phyloP scores from a whole-genome alignment of 176 grass and related monocot genomes.

The Areca catechu region DNA sequence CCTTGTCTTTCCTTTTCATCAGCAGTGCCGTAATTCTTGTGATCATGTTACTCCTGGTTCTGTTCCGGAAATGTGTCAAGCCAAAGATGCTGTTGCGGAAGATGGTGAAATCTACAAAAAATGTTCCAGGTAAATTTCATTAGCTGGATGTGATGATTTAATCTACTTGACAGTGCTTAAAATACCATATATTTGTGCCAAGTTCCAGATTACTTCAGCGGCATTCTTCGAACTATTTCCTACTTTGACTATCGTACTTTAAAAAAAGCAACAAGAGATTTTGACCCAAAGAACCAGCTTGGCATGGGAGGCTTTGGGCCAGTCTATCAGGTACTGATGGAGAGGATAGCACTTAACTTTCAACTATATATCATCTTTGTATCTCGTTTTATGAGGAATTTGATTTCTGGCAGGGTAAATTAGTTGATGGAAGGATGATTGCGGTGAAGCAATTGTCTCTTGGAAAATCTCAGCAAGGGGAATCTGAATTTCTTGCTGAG shows the following conservation, averaged over 20 bases:
- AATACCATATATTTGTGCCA: background rate
- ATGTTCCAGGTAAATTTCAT: slow-evolving; percentile 28
- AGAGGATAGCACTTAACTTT: background rate
- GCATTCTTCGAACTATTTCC: slow-evolving; percentile 48
- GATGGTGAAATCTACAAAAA: slow-evolving; percentile 18
- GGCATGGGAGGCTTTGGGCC: slow-evolving; percentile 47
- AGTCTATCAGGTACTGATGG: slow-evolving; percentile 33
- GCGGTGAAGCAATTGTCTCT: slow-evolving; percentile 59
- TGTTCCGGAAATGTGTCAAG: slow-evolving; percentile 37
- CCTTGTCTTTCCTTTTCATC: slow-evolving; percentile 11
- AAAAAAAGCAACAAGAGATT: slow-evolving; percentile 48
- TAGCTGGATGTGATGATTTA: too few species aligned
- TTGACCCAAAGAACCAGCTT: slow-evolving; percentile 45
- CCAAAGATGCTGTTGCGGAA: slow-evolving; percentile 21
- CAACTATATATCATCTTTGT: background rate
- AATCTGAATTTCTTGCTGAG: slow-evolving; percentile 58
- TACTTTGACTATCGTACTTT: slow-evolving; percentile 46
- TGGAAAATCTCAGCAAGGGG: slow-evolving; percentile 54
- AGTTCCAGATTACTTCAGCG: slow-evolving; percentile 40
- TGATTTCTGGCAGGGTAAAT: slow-evolving; percentile 27
- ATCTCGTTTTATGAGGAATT: background rate
- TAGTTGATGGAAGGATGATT: slow-evolving; percentile 42
- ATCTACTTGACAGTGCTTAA: background rate
- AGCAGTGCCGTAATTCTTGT: slow-evolving; percentile 20
- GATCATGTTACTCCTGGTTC: slow-evolving; percentile 23